Evolutionary conservation across 257 asterid species (phyloP).

Genomic region (Petrea volubilis): DNA sequence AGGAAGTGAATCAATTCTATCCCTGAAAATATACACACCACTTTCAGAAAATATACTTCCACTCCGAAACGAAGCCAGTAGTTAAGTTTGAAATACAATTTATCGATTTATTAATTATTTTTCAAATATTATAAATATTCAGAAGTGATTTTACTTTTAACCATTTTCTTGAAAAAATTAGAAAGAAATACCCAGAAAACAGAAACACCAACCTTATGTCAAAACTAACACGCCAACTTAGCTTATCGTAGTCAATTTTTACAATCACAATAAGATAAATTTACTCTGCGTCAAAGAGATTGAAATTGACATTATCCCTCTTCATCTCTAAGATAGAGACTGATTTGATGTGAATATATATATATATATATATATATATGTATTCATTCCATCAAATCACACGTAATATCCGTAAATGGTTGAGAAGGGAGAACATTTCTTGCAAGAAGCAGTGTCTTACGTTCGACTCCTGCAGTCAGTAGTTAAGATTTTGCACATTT

Average conservation of each 20-base stretch:
- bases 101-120: too few species aligned
- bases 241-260: slow-evolving; percentile 4
- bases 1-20: background rate
- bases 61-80: background rate
- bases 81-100: background rate
- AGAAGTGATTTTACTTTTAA: background rate
- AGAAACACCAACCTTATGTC: background rate
- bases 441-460: too few species aligned
- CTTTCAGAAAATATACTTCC: background rate
- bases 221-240: slow-evolving; percentile 15
- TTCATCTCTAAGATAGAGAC: background rate
- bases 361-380: background rate
- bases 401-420: background rate
- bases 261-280: slow-evolving; percentile 3
- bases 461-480: too few species aligned
- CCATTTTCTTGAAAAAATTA: background rate
- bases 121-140: too few species aligned
- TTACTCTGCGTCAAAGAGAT: background rate
- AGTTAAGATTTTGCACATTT: too few species aligned
- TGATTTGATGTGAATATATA: background rate
- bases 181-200: background rate
- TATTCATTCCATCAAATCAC: background rate
- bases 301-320: slow-evolving; percentile 7
- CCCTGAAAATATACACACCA: background rate
- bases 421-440: too few species aligned